Conservation (phyloP, 495 filamentous ascomycete genomes). For the Talaromyces stipitatus region DNA sequence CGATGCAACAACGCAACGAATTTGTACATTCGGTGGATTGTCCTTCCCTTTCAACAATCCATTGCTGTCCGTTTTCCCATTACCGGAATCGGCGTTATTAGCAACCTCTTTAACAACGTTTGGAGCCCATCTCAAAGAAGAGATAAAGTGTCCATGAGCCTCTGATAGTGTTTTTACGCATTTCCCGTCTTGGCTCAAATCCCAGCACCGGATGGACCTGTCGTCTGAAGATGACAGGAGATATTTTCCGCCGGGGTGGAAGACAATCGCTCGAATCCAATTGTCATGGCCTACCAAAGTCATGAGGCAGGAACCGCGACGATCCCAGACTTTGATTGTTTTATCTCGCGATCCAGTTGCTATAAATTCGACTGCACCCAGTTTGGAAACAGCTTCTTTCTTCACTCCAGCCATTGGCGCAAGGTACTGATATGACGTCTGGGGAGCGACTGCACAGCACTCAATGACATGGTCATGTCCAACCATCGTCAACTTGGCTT, state of each 20-base stretch:
- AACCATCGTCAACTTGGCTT: slow-evolving; percentile 71
- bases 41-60: slow-evolving; percentile 7
- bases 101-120: background rate
- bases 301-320: slow-evolving; percentile 77
- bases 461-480: slow-evolving; percentile 88
- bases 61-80: background rate
- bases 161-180: slow-evolving; percentile 78
- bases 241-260: slow-evolving; percentile 93
- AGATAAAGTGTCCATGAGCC: slow-evolving; percentile 81
- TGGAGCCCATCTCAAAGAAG: slow-evolving; percentile 88
- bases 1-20: slow-evolving; percentile 57
- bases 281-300: slow-evolving; percentile 90
- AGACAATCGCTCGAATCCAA: slow-evolving; percentile 83
- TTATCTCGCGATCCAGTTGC: slow-evolving; percentile 88
- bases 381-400: slow-evolving; percentile 51
- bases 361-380: slow-evolving; percentile 77
- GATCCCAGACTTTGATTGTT: slow-evolving; percentile 85
- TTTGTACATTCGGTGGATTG: slow-evolving; percentile 24
- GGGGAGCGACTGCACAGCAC: slow-evolving; percentile 83
- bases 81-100: background rate
- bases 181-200: slow-evolving; percentile 79
- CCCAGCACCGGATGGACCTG: slow-evolving; percentile 92
- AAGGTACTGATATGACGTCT: slow-evolving; percentile 67
- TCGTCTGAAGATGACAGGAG: slow-evolving; percentile 81
- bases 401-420: slow-evolving; percentile 76